Conservation (phyloP, 169 alveolate species). For the Plasmodium falciparum region DNA sequence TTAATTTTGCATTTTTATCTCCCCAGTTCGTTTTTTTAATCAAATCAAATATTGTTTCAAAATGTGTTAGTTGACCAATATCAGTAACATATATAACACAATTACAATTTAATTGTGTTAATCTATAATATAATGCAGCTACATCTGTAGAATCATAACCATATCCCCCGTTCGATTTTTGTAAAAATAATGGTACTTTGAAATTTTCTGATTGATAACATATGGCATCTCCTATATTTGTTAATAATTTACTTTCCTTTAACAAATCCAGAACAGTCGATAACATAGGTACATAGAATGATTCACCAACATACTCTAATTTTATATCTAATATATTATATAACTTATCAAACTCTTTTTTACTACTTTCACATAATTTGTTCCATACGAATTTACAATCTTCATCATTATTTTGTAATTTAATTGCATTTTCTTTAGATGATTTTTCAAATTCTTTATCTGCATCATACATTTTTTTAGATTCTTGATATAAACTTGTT, state of each 20-base stretch:
- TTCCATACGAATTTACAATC: slow-evolving; percentile 90
- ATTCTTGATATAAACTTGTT: slow-evolving; percentile 95
- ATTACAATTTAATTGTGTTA: slow-evolving; percentile 85
- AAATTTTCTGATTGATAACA: slow-evolving; percentile 90
- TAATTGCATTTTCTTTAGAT: slow-evolving; percentile 90
- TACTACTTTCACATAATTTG: slow-evolving; percentile 90
- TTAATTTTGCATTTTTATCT: slow-evolving; percentile 83
- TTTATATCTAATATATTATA: slow-evolving; percentile 89
- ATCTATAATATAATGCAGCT: slow-evolving; percentile 86
- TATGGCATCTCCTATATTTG: slow-evolving; percentile 95
- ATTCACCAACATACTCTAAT: slow-evolving; percentile 95
- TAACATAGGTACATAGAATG: slow-evolving; percentile 94
- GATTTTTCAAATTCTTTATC: slow-evolving; percentile 90
- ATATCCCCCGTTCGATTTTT: slow-evolving; percentile 98
- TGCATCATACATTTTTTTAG: slow-evolving; percentile 91
- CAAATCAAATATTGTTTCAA: slow-evolving; percentile 94
- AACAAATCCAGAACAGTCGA: slow-evolving; percentile 89
- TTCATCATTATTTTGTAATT: slow-evolving; percentile 91
- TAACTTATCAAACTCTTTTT: slow-evolving; percentile 87
- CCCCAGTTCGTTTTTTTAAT: slow-evolving; percentile 91
- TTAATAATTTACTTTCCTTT: slow-evolving; percentile 86
- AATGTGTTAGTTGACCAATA: slow-evolving; percentile 96
- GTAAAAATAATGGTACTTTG: slow-evolving; percentile 95
- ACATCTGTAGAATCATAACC: slow-evolving; percentile 99
- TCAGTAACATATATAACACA: slow-evolving; percentile 97